Evolutionary conservation across 2,329 filamentous ascomycete genomes (phyloP), one percentile per base, ranked within the genome.

Genomic region (Neoascochyta sp.): DNA sequence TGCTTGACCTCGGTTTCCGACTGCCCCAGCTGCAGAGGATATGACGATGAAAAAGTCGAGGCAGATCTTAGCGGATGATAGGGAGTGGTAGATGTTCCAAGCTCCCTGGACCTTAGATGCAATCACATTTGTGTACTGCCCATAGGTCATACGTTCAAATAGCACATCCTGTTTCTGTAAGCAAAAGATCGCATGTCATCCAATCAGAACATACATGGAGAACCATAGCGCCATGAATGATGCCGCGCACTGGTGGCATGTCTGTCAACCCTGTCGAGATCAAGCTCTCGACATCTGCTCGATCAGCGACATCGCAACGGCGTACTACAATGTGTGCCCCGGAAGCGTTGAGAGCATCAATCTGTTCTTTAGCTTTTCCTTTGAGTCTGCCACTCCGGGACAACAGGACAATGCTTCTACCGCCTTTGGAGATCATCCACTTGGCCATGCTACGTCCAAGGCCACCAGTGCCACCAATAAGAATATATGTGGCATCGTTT

Each of bases 21-120:
- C 29, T 3, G 49, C 32, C 13, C 32, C 29, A 0, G 43, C 32
- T 4, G 50, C 36, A 0, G 59, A 64, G 1, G 60, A 64, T 24
- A 60, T 52, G n/a, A 60, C 27, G 24, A 66, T 43, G 39, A 67
- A 65, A 41, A 65, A 66, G 19, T 66, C 62, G 2, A 66, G 45
- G 0, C 50, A 25, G 3, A 14, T 23, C n/a, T 10, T 7, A 4
- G 7, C 12, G 11, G 24, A 22, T 3, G 38, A 26, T 3, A 47
- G 29, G 3, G 24, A 17, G 5, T 25, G 8, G 36, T 48, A 33
- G 12, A 48, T 19, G 27, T 45, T 46, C 32, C 35, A 39, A 1
- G 42, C 24, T 7, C 37, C 40, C 3, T 36, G 12, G 5, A 40
- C 24, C 19, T 52, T 52, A 15, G 40, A 37, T 4, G 38, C 23